Base-by-base conservation (phyloP, 345 rosid genomes). In the Aquilaria malaccensis region DNA sequence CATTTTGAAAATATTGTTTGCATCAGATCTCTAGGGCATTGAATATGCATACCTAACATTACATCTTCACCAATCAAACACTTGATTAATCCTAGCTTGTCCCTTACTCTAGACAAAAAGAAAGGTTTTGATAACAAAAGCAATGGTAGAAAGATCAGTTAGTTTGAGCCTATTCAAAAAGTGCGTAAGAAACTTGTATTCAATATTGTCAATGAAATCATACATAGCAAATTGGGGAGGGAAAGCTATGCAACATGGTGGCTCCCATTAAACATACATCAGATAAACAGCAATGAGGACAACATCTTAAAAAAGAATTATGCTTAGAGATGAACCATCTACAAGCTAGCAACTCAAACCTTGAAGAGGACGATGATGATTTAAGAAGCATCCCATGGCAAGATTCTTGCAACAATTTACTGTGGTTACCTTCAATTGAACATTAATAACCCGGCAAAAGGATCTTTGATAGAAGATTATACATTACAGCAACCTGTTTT, bases 131-230 rank as follows among this genome's bases (percentile, higher is more conserved):
- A 69, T 32, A 77, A 68, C 49, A 70, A 70, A 45, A 56, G 56
- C 43, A 64, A 37, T 41, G 54, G 77, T 33, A 67, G 65, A 68
- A 73, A 69, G 55, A 60, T 63, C 32, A 62, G 58, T 43, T 76
- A 64, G 58, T 53, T 64, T 3, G 72, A 81, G 56, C 63, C 46
- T 49, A 60, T 65, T 33, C 79, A 72, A 65, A 81, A 70, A 73
- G 73, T 65, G 72, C 76, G 68, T 63, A 81, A 92, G 73, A 83
- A 81, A 71, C 87, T 94, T 5, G 45, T 87, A 63, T 90, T 86
- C 33, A 92, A 94, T 73, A 78, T 81, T 63, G 80, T 81, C 59
- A 82, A 88, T 60, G 92, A 90, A 76, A 79, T 84, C 69, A 69
- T 86, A 59, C 72, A 71, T 37, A 74, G 66, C 43, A 90, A 79